Percentiles rank a stretch among this genome's conserved stretches.
Evolutionary conservation across 192 early-diverging fungal genomes (phyloP).

Genomic region (Coemansia sp.): DNA sequence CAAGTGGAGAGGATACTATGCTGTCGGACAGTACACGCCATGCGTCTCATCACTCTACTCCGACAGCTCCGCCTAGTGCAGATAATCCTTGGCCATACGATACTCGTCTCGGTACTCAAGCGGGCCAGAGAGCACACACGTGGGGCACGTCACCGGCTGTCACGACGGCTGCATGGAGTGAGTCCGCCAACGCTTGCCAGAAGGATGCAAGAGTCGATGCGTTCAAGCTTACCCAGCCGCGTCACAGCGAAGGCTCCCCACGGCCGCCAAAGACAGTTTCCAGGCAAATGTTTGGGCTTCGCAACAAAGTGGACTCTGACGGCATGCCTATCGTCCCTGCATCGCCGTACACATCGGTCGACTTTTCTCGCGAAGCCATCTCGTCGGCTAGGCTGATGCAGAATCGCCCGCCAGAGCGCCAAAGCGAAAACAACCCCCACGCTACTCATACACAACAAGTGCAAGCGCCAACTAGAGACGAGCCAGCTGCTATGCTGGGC

Average conservation of each 20-base stretch:
- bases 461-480: background rate
- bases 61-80: background rate
- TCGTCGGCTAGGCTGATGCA: background rate
- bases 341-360: constrained; percentile 41
- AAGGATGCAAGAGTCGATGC: no score
- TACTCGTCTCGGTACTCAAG: background rate
- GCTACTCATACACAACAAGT: background rate
- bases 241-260: background rate
- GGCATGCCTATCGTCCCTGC: constrained; percentile 43
- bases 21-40: background rate
- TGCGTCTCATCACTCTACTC: background rate
- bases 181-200: background rate
- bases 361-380: constrained; percentile 8
- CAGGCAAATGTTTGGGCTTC: constrained; percentile 26
- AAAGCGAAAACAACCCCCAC: background rate
- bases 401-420: background rate
- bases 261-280: background rate
- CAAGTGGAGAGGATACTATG: background rate
- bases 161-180: background rate
- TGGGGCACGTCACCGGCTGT: background rate
- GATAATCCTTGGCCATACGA: background rate
- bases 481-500: constrained; percentile 15
- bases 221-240: background rate
- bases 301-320: constrained; percentile 25
- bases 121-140: background rate